phyloP scores from a whole-genome alignment of 805 yeast species.

The Schizosaccharomyces osmophilus region DNA sequence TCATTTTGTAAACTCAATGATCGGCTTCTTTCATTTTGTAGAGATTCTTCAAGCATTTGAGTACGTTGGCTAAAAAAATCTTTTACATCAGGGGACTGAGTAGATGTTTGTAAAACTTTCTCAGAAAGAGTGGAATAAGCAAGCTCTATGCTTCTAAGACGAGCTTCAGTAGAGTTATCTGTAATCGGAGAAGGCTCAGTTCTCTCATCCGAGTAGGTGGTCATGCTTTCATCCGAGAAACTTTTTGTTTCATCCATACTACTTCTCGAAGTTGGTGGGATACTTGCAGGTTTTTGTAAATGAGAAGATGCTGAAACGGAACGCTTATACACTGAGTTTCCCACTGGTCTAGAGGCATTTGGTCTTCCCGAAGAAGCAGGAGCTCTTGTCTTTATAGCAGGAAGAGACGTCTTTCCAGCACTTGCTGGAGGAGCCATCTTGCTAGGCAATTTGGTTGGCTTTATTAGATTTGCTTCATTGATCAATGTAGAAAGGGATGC shows the following conservation, averaged over 20 bases:
- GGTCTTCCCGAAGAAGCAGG: background rate
- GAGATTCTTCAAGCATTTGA: background rate
- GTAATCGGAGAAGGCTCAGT: background rate
- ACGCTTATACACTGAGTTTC: background rate
- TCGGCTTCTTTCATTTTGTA: background rate
- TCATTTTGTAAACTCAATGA: background rate
- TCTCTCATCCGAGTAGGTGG: background rate
- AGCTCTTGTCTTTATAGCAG: background rate
- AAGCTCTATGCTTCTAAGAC: conserved; percentile 6
- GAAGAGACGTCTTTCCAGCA: background rate
- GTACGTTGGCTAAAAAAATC: background rate
- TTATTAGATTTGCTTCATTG: background rate
- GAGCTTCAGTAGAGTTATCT: conserved; percentile 6
- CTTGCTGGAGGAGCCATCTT: background rate
- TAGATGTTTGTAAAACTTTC: background rate
- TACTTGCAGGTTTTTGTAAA: background rate
- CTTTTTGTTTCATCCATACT: background rate
- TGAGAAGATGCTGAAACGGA: background rate
- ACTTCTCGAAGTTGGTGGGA: background rate
- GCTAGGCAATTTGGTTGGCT: background rate
- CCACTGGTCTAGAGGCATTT: background rate
- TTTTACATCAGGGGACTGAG: background rate
- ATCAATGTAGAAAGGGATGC: background rate
- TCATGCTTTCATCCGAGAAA: background rate
- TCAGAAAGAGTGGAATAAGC: conserved; percentile 3